Evolutionary conservation across 371 early-diverging fungal species (phyloP).

Genomic region (Zychaea mexicana): DNA sequence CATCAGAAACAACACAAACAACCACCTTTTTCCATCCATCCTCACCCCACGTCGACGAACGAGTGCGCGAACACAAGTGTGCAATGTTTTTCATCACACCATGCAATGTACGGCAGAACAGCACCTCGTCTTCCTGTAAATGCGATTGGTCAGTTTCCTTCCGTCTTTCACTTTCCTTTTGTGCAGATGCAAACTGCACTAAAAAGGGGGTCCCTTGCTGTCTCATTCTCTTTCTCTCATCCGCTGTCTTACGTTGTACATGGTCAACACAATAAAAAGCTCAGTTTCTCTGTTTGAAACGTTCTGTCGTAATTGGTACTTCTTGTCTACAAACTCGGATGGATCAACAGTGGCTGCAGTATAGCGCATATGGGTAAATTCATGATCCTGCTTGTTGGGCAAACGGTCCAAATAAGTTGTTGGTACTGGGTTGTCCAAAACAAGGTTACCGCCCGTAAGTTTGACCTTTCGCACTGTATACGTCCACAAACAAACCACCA

Average conservation of each 20-base stretch:
- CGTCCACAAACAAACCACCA: background rate
- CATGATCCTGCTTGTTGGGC: slow-evolving; percentile 62
- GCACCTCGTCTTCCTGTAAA: slow-evolving; percentile 81
- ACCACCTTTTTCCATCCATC: slow-evolving; percentile 94
- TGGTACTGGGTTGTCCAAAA: slow-evolving; percentile 80
- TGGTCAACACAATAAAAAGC: slow-evolving; percentile 85
- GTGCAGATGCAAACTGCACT: background rate
- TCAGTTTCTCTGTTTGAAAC: slow-evolving; percentile 78
- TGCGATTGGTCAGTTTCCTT: background rate
- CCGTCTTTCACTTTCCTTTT: too few relatives aligned
- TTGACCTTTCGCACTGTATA: slow-evolving; percentile 58
- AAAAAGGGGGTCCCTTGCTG: background rate
- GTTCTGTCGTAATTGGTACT: slow-evolving; percentile 84
- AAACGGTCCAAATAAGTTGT: slow-evolving; percentile 58
- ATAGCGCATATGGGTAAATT: slow-evolving; percentile 85
- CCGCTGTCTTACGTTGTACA: slow-evolving; percentile 76
- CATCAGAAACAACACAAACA: slow-evolving; percentile 87
- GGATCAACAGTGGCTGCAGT: slow-evolving; percentile 89
- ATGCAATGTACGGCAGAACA: slow-evolving; percentile 89
- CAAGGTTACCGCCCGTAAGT: slow-evolving; percentile 75
- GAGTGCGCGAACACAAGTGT: slow-evolving; percentile 80
- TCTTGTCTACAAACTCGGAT: slow-evolving; percentile 70
- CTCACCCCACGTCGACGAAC: slow-evolving; percentile 83
- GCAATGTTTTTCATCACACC: slow-evolving; percentile 92
- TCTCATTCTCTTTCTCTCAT: background rate